Base-by-base conservation (phyloP, 179 eudicot genomes). In the Spergularia azorica region DNA sequence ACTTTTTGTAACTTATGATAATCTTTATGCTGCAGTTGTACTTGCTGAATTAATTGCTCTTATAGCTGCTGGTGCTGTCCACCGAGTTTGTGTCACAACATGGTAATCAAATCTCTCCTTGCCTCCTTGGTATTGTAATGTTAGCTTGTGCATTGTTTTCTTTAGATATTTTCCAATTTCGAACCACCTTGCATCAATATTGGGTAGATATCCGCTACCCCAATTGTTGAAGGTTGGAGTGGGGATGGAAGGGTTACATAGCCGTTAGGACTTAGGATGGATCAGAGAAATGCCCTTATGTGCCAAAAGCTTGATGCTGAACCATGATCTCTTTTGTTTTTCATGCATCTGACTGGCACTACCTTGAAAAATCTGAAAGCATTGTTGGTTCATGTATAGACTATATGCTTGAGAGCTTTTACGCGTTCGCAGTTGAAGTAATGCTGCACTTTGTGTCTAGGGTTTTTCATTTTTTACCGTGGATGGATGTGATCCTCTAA, bases 61-160 rank as follows among this genome's bases (percentile, higher is more conserved):
- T 18, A 72, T 91, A 75, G 96, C 88, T 81, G 97, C 96, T 59
- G 67, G 96, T 75, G 82, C 91, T 60, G 91, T 92, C 75, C 96
- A 91, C 70, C 90, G 93, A 81, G 96, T 91, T 54, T 89, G 93
- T 72, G 83, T 88, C 81, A 91, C 93, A 39, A 92, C 97, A 72
- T 92, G 97, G 97, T 92, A 92, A 79, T 77, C 58, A n/a, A 26
- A 52, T 41, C 20, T n/a, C n/a, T 16, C 50, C 17, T 46, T 41
- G 16, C 39, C 32, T 26, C 32, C 32, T 26, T 26, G 32, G 32
- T 67, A 51, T 65, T 38, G 58, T 46, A 16, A 5, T 60, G 51
- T 14, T 6, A 32, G 21, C 6, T n/a, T 62, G n/a, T 63, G 48
- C 65, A 38, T 63, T 50, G 38, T 48, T 67, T 46, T 48, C 41